Evolutionary conservation across 768 basidiomycete genomes (phyloP).

Genomic region (Suillus americanus): DNA sequence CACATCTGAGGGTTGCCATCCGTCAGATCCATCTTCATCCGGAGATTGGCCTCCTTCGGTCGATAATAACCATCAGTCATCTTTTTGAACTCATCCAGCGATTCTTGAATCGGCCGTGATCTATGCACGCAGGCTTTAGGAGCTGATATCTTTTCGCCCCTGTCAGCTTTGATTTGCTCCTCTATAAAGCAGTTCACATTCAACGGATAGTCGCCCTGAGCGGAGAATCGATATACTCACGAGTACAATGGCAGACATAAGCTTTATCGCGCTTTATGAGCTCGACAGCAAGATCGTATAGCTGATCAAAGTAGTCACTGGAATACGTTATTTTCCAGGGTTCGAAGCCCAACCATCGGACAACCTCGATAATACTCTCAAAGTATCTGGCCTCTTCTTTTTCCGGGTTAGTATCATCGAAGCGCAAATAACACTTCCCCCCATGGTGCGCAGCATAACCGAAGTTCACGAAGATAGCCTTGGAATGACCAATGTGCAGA

Average conservation of each 20-base stretch:
- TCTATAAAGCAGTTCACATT: constrained; percentile 44
- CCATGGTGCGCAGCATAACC: constrained; percentile 95
- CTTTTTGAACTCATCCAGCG: constrained; percentile 80
- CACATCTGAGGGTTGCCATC: constrained; percentile 99
- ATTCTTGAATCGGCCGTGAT: constrained; percentile 81
- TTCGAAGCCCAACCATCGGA: constrained; percentile 96
- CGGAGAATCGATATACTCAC: constrained; percentile 49
- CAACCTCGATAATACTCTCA: constrained; percentile 92
- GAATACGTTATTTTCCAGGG: constrained; percentile 99
- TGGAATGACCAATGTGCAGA: constrained; percentile 95
- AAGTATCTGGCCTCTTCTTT: constrained; percentile 96
- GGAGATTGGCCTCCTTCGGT: constrained; percentile 88
- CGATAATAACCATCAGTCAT: constrained; percentile 92
- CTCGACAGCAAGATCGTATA: constrained; percentile 86
- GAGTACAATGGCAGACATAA: constrained; percentile 94
- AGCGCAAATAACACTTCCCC: constrained; percentile 93
- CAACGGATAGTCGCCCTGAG: constrained; percentile 7
- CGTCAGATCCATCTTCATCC: constrained; percentile 96
- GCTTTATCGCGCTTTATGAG: constrained; percentile 89
- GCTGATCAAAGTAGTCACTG: constrained; percentile 89
- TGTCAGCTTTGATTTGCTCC: constrained; percentile 87
- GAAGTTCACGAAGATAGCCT: constrained; percentile 97
- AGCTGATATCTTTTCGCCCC: constrained; percentile 81
- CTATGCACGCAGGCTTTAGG: constrained; percentile 88
- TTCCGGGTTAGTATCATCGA: constrained; percentile 98